Base-by-base conservation (phyloP, 1,284 basidiomycete genomes). In the Heterobasidion parviporum region DNA sequence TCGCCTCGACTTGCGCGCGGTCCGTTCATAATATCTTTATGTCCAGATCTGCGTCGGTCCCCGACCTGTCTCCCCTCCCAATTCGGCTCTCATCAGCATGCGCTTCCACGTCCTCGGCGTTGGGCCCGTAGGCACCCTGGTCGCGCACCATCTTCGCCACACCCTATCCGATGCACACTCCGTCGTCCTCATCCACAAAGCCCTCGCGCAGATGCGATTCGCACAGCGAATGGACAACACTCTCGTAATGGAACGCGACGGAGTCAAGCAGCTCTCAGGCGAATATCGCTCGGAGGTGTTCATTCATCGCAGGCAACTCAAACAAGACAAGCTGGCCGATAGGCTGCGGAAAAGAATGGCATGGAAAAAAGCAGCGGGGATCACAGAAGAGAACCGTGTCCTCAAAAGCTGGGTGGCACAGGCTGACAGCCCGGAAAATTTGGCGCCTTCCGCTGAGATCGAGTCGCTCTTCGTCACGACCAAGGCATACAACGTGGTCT, bases 51-150 rank as follows among this genome's bases (percentile, higher is more conserved):
- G 12, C n/a, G 10, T 10, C 38, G n/a, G 6, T 41, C 38, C 10
- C 10, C 38, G 38, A 41, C 10, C 38, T 12, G 38, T 41, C 38
- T 41, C 38, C 26, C 26, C 6, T 26, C 26, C 26, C 26, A 26
- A 26, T 26, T 6, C 26, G 26, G 26, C 26, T 5, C 26, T 26
- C 26, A 50, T 14, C 56, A 60, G 65, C 60, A 90, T 91, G 88
- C 83, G 78, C 62, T 79, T 87, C 66, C 85, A 89, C 74, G 68
- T 89, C 61, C 76, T 89, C 59, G 87, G 91, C 63, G 71, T 92
- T 59, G 91, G 92, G 55, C 78, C 92, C 52, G 80, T 95, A 61
- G 94, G 94, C 58, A 82, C 83, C 33, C 82, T 96, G 58, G 62
- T 96, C 60, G 81, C 92, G 12, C 82, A 89, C 66, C 81, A 94